Base-by-base conservation (phyloP, 1,284 basidiomycete species). In the Inonotus obliquus region DNA sequence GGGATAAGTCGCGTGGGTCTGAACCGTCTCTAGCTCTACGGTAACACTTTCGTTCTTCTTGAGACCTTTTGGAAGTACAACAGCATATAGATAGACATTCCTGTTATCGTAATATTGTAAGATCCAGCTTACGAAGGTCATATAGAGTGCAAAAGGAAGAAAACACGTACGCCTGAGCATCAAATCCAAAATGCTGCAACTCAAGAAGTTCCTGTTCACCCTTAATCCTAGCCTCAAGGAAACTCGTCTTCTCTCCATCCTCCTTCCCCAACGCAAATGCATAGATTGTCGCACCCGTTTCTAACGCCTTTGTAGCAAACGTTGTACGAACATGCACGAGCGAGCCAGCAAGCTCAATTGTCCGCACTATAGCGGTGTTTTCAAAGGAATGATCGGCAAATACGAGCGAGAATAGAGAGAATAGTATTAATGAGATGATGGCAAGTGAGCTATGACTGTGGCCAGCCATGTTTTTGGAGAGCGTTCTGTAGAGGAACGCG, bases 321-420 rank as follows among this genome's bases (percentile, higher is more conserved):
- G 92, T 91, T 54, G 94, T 96, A 54, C 86, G 90, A 77, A 94
- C 84, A 74, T 89, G 87, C 58, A 92, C 88, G 27, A 92, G 81
- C 32, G 93, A 81, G 63, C 94, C 94, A 45, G 90, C 92, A 45
- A 96, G 87, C 70, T 96, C 94, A 65, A 94, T 79, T 10, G 89
- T 88, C 68, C 92, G 88, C 23, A 93, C 89, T 65, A 97, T 81
- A 62, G 88, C 91, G 19, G 88, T 91, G 70, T 96, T 96, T 80
- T 92, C 85, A 76, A 90, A 96, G 4, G 85, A 81, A 64, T 75
- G 74, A 63, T 71, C 71, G 48, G 78, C 80, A 58, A 67, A 69
- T 45, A 73, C 71, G 58, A 74, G 63, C 10, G 71, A 37, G 25
- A 64, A 23, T 4, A 73, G 47, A 69, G 70, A 37, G 60, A 51